Evolutionary conservation across 78 protist genomes (phyloP).

Genomic region (Dictyostelium capitatum): DNA sequence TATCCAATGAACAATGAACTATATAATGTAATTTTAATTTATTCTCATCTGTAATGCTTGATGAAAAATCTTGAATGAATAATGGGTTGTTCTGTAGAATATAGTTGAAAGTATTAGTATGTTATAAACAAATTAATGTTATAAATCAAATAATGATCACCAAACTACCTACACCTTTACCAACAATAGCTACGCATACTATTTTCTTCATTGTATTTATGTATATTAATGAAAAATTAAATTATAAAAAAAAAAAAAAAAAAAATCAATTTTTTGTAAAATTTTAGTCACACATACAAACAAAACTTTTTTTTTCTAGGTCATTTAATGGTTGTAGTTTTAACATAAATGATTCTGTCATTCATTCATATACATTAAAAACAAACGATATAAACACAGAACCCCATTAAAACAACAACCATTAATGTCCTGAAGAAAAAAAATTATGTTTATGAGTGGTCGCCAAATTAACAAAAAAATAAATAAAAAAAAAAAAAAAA

Average conservation of each 20-base stretch:
- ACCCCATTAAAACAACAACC: no score
- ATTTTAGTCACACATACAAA: no score
- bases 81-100: conserved; percentile 60
- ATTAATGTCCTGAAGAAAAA: no score
- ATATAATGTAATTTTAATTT: conserved; percentile 75
- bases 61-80: conserved; percentile 59
- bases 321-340: no score
- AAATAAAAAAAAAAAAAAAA: background rate
- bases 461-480: no score
- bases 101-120: background rate
- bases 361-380: no score
- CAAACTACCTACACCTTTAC: conserved; percentile 36
- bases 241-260: background rate
- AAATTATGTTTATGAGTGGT: no score
- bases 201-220: conserved; percentile 38
- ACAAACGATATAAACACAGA: no score
- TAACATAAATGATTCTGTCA: no score
- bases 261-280: background rate
- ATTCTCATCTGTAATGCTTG: conserved; percentile 65
- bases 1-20: conserved; percentile 78
- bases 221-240: background rate
- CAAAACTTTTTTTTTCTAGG: no score
- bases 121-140: background rate
- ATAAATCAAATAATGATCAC: background rate
- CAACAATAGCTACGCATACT: conserved; percentile 71